phyloP scores from a whole-genome alignment of 192 early-diverging fungal genomes.

The Coemansia sp. region DNA sequence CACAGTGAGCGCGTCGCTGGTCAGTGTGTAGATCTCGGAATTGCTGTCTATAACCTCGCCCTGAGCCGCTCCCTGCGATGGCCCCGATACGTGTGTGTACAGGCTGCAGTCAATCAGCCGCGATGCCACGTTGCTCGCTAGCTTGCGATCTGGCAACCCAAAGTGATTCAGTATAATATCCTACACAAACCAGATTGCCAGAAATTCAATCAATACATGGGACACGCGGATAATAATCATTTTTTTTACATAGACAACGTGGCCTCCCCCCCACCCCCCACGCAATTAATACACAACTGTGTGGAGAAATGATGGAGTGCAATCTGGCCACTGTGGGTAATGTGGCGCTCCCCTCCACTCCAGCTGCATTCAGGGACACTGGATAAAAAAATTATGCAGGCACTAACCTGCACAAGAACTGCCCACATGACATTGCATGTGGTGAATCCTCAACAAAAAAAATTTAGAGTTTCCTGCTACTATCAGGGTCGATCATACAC shows the following conservation, averaged over 20 bases:
- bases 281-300: not conserved
- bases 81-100: conserved; percentile 50
- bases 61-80: conserved; percentile 6
- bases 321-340: not conserved
- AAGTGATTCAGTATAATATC: conserved; percentile 53
- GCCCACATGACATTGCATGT: conserved; percentile 3
- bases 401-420: not conserved
- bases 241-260: not conserved
- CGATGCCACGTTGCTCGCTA: conserved; percentile 43
- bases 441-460: not conserved
- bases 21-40: conserved; percentile 50
- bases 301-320: not conserved
- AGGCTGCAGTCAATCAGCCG: conserved; percentile 50
- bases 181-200: conserved; percentile 18
- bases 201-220: conserved; percentile 6
- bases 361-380: not conserved
- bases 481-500: not conserved
- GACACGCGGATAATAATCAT: not conserved
- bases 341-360: not conserved
- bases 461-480: not conserved
- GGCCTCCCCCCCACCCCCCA: not conserved
- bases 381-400: not conserved
- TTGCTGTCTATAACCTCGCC: conserved; percentile 47
- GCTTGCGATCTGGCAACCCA: conserved; percentile 46
- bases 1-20: conserved; percentile 22